Evolutionary conservation across 2,329 filamentous ascomycete species (phyloP), one percentile per base, ranked within the genome.

Genomic region (Aspergillus cejpii): DNA sequence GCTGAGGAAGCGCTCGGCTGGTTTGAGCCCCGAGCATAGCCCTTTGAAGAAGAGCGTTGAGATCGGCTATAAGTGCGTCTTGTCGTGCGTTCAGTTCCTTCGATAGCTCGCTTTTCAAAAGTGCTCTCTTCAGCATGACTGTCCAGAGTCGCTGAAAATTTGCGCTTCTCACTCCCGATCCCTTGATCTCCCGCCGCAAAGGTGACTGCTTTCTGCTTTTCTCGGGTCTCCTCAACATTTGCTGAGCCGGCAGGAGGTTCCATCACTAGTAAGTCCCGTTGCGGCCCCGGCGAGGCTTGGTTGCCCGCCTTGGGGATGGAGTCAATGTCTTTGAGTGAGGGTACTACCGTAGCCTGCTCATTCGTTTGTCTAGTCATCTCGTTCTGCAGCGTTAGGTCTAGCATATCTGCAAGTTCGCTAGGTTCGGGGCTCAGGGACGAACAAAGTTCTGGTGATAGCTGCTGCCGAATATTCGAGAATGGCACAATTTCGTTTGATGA

Each of bases 381-480:
- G 14, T 52, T 49, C 20, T 57, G 53, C 1, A 53, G 49, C 2
- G 51, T 54, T 6, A 58, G 54, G 26, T 57, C 55, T 17, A 66
- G 51, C 36, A 65, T 51, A 41, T 52, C 55, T 14, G 56, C 55
- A 31, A 67, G 53, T n/a, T 65, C 60, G 27, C 46, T 53, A 1
- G 54, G 39, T 15, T 59, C 57, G 14, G 54, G 52, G 8, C 51
- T 56, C 2, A 52, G 45, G 5, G 51, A 52, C 6, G 41, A 39
- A 10, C 37, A 48, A 33, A 46, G 45, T 5, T 37, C 33, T 4
- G 50, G 47, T 2, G 55, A 53, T 12, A 61, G 15, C 14, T 56
- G 49, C 23, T 47, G 52, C 26, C 59, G 49, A 7, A 68, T 43
- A 31, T 51, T 54, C 3, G 63, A 60, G 38, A 68, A 68, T 2